Base-by-base conservation (phyloP, 1,139 yeast genomes). In the Pneumocystis carinii region DNA sequence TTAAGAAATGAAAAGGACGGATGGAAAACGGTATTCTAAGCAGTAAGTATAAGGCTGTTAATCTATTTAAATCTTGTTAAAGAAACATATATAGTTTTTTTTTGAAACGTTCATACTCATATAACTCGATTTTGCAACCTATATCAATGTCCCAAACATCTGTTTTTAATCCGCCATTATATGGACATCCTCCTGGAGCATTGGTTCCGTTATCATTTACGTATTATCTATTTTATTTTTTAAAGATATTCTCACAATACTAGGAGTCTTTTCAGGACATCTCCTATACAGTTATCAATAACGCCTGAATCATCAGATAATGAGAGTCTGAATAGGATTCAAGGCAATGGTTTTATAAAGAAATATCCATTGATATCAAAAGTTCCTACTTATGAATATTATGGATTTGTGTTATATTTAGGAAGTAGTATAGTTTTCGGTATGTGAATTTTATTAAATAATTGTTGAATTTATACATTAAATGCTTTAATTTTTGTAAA, bases 381-480 rank as follows among this genome's bases (percentile, higher is more conserved):
- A 48, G 66, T 65, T 29, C 66, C 66, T 8, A 65, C 66, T 19
- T 65, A 65, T 48, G 66, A 65, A 39, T 65, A 65, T 56, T 65
- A 65, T 53, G 66, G 66, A 29, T 65, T 65, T 42, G 66, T 62
- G 7, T 37, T 65, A 39, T 65, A 65, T 38, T 59, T 65, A 32
- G 63, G 63, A 38, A 62, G 64, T 12, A 61, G 62, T n/a, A 61
- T 64, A 24, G 42, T 62, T 42, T 62, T 65, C 36, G 55, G 55
- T 48, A 24, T 48, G 32, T 10, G 27, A 12, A 24, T 48, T 5
- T n/a, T 41, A 17, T 41, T 41, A 17, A 17, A 12, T 41, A 12
- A 17, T 24, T 2, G 12, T 3, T 12, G n/a, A 48, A 12, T 24
- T 19, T 19, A 19, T 14, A 48, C 1, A 48, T 24, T 24, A 12